phyloP scores from a whole-genome alignment of 768 basidiomycete species.

The Pisolithus tinctorius region DNA sequence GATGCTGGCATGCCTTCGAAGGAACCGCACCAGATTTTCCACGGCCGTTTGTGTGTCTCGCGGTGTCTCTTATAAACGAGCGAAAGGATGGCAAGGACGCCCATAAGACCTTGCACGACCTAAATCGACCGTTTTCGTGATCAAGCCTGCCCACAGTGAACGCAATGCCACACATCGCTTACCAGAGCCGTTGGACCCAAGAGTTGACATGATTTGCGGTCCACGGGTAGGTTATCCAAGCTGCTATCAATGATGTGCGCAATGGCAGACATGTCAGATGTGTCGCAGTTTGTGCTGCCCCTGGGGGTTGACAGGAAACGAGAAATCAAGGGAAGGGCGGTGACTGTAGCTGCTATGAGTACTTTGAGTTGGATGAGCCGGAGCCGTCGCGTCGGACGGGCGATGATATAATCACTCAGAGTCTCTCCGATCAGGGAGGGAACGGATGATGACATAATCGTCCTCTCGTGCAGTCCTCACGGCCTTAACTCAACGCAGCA shows the following conservation, averaged over 20 bases:
- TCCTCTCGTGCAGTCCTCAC: background rate
- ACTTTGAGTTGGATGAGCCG: background rate
- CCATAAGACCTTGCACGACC: constrained; percentile 84
- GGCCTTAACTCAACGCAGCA: too few relatives aligned
- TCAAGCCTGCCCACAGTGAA: background rate
- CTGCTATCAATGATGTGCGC: constrained; percentile 2
- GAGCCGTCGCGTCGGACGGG: too few relatives aligned
- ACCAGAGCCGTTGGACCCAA: constrained; percentile 44
- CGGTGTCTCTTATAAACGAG: constrained; percentile 84
- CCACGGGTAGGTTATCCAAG: constrained; percentile 30
- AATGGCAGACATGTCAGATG: constrained; percentile 9
- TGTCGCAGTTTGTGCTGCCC: background rate
- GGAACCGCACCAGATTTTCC: constrained; percentile 78
- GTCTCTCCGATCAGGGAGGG: background rate
- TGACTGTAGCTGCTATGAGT: background rate
- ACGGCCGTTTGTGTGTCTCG: constrained; percentile 79
- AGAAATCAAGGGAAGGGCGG: background rate
- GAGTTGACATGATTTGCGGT: constrained; percentile 37
- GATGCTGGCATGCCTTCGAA: background rate
- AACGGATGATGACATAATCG: constrained; percentile 16
- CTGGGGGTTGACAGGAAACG: background rate
- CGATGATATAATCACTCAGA: too few relatives aligned
- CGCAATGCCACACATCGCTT: constrained; percentile 9
- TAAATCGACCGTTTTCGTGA: constrained; percentile 19
- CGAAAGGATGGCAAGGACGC: constrained; percentile 82